Evolutionary conservation across 805 yeast species (phyloP).

Genomic region (Metschnikowia baotianmanensis): DNA sequence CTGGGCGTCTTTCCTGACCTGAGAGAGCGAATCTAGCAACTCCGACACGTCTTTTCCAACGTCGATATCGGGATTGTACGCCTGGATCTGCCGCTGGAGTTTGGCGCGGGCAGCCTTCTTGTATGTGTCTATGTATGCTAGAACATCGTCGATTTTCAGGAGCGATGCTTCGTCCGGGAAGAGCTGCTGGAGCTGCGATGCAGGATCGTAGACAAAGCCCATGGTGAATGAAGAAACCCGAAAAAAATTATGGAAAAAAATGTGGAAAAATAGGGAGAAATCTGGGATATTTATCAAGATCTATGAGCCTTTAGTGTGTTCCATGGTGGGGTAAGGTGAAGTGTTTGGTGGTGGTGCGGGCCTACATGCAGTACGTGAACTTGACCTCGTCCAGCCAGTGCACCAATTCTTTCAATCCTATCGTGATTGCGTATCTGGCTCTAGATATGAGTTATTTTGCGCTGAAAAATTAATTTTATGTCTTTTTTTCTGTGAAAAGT

Average conservation of each 20-base stretch:
- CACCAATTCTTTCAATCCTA: too few relatives aligned
- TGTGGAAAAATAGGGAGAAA: background rate
- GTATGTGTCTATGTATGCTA: conserved; percentile 23
- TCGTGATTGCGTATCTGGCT: too few relatives aligned
- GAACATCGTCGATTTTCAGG: conserved; percentile 13
- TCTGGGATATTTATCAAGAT: too few relatives aligned
- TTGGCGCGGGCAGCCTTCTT: conserved; percentile 47
- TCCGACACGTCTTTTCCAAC: conserved; percentile 34
- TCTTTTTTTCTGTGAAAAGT: too few relatives aligned
- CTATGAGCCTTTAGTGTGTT: too few relatives aligned
- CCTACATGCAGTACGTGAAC: too few relatives aligned
- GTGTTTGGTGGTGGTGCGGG: too few relatives aligned
- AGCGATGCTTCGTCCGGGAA: conserved; percentile 18
- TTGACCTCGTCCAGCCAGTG: too few relatives aligned
- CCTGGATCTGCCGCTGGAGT: conserved; percentile 37
- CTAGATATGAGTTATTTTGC: too few relatives aligned
- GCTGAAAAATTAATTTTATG: too few relatives aligned
- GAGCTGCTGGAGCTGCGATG: conserved; percentile 17
- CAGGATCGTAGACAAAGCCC: conserved; percentile 20
- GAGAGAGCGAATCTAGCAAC: conserved; percentile 45
- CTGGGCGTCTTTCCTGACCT: conserved; percentile 47
- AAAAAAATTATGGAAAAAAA: background rate
- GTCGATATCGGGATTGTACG: conserved; percentile 28
- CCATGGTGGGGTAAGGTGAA: too few relatives aligned
- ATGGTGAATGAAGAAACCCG: conserved; percentile 6